Base-by-base conservation (phyloP, 345 rosid genomes). In the Firmiana major region DNA sequence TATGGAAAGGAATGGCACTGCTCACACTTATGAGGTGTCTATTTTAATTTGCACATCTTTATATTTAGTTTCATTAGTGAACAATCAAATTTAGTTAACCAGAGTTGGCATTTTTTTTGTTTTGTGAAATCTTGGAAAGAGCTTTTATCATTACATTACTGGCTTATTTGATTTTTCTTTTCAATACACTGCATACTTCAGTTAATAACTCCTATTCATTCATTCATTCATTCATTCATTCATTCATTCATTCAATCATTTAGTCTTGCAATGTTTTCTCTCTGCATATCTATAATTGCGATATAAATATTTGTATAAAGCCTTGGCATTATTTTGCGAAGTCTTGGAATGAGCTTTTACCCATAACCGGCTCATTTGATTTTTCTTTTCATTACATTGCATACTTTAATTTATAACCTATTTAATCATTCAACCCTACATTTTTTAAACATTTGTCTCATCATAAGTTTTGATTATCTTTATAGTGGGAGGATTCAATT, bases 1-100 rank as follows among this genome's bases (percentile, higher is more conserved):
- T 78, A 86, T 91, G 92, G 90, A 88, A 38, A 70, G 87, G 63
- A 84, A 91, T 63, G 63, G 66, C 66, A 84, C 91, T 58, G 92
- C 92, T 51, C 82, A 11, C 12, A 74, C 88, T 11, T 81, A 75
- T 42, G 89, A 89, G 92, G 90, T 91, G 76, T n/a, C 71, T 60
- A 49, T 48, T 66, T 22, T 0, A 43, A 64, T 64, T 2, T 42
- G 38, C 3, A 7, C 4, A 16, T 0, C 0, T 43, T 45, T 68
- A 43, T 36, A 38, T 21, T 22, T 22, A 28, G 21, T 22, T 1
- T 43, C 1, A 7, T 46, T 46, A 46, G 40, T 7, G 12, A 28
- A 22, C 11, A 68, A 62, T 62, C n/a, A 31, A 26, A 12, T 60
- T 63, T 36, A 17, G 3, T 0, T 8, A 21, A 6, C 2, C 13